Evolutionary conservation across 176 grass and related monocot genomes (phyloP).

Genomic region (Aegilops bicornis): DNA sequence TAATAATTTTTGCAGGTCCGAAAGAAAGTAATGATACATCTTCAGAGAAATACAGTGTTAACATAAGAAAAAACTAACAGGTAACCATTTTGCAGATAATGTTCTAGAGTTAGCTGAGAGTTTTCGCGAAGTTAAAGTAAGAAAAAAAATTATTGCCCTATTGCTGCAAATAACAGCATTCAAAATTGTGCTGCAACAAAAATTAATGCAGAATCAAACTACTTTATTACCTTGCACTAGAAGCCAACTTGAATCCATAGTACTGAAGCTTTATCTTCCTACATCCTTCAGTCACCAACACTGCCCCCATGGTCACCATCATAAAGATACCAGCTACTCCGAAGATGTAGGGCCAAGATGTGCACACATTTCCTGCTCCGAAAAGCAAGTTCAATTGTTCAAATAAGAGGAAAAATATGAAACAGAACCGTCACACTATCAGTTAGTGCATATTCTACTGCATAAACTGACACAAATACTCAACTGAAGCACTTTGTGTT

Average conservation of each 20-base stretch:
- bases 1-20: conserved; percentile 6
- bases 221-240: conserved; percentile 63
- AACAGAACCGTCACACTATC: not conserved
- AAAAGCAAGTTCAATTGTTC: conserved; percentile 10
- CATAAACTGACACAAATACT: not conserved
- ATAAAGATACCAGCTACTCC: conserved; percentile 77
- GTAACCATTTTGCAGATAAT: conserved; percentile 1
- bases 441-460: not conserved
- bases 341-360: conserved; percentile 76
- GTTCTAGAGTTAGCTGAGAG: not conserved
- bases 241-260: conserved; percentile 94
- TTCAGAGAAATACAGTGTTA: not conserved
- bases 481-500: not conserved
- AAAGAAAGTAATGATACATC: not conserved
- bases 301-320: conserved; percentile 88
- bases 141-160: not conserved
- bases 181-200: not conserved
- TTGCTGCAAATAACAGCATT: not conserved
- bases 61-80: conserved; percentile 4
- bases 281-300: conserved; percentile 88
- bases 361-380: conserved; percentile 59
- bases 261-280: conserved; percentile 98
- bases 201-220: conserved; percentile 24
- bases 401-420: conserved; percentile 21
- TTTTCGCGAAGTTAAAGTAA: conserved; percentile 5